Evolutionary conservation across 1,284 basidiomycete genomes (phyloP), one percentile per base, ranked within the genome.

Genomic region (Pseudozyma tsukubaensis): DNA sequence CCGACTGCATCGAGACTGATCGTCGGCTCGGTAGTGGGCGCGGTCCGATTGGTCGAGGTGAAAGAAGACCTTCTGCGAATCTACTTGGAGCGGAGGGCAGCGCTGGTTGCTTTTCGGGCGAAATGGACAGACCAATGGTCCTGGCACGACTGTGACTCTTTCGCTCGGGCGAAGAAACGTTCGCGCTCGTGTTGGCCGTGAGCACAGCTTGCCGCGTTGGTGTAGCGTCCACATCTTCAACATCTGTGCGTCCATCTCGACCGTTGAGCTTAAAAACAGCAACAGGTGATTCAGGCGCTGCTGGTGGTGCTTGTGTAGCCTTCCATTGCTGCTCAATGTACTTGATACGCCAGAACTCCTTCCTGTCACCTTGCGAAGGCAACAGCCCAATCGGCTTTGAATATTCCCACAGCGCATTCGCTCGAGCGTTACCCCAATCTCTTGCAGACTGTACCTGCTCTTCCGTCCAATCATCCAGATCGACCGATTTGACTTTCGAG

Each of bases 401-500:
- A 16, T 59, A 51, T 49, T 81, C 79, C 67, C 76, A 80, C 16
- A 76, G 12, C 14, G 63, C 60, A 45, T 80, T 81, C 12, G 72
- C 76, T 10, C 59, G 50, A 16, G 40, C 52, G 48, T 81, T 81
- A 48, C 74, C 77, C 79, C 79, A 81, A 11, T 54, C 47, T 29
- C 72, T 24, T 5, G 78, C 79, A 14, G 72, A 48, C 21, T 79
- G 62, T 44, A 81, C 21, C 56, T 81, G 79, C 50, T 79, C 72
- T 21, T 78, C 72, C 1, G 69, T 81, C 82, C 59, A 72, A 74
- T 85, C 86, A 70, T 88, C 87, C 37, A 88, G 80, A 73, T 88
- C 87, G n/a, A 87, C 84, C 4, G 84, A 85, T 36, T 87, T 83
- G 29, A 87, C 86, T 67, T 87, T 87, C 39, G 86, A 86, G 37